Conservation (phyloP, 352 stramenopile species). For the Globisporangium orthogonon region DNA sequence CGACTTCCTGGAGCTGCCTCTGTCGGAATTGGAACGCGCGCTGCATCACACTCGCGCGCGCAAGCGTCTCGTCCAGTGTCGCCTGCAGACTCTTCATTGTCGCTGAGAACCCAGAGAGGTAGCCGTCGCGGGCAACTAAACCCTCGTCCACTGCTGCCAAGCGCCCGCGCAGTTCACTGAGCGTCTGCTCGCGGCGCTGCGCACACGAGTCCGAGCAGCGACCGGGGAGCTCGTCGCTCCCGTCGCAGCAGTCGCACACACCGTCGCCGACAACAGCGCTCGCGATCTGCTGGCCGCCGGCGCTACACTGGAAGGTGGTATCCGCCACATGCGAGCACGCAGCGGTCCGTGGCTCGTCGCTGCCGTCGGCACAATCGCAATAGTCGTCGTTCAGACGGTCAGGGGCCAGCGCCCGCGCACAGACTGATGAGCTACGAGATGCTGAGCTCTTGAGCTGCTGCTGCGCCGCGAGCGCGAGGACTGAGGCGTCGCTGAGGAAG, state of each 20-base stretch:
- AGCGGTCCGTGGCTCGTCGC: constrained; percentile 86
- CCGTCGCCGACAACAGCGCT: constrained; percentile 81
- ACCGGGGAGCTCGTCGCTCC: constrained; percentile 80
- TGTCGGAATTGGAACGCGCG: constrained; percentile 24
- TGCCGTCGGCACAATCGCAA: constrained; percentile 90
- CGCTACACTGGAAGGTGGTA: constrained; percentile 30
- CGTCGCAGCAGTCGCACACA: constrained; percentile 98
- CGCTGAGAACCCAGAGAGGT: constrained; percentile 14
- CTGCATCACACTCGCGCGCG: constrained; percentile 15
- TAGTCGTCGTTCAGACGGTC: constrained; percentile 88
- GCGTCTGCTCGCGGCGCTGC: constrained; percentile 12
- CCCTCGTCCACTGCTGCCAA: constrained; percentile 23
- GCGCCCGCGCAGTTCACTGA: constrained; percentile 15
- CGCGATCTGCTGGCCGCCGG: constrained; percentile 27
- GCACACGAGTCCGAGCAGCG: constrained; percentile 39
- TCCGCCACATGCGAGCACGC: constrained; percentile 49
- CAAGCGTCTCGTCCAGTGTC: constrained; percentile 20
- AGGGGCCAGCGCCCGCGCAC: constrained; percentile 26
- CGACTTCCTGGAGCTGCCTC: constrained; percentile 14
- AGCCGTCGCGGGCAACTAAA: constrained; percentile 15
- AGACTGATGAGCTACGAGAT: constrained; percentile 7
- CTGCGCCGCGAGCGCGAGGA: constrained; percentile 22
- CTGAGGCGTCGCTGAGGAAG: constrained; percentile 47
- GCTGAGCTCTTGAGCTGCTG: neutral
- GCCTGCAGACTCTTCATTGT: constrained; percentile 21